phyloP scores from a whole-genome alignment of 164 flowering plant species.

The Vitis amurensis region DNA sequence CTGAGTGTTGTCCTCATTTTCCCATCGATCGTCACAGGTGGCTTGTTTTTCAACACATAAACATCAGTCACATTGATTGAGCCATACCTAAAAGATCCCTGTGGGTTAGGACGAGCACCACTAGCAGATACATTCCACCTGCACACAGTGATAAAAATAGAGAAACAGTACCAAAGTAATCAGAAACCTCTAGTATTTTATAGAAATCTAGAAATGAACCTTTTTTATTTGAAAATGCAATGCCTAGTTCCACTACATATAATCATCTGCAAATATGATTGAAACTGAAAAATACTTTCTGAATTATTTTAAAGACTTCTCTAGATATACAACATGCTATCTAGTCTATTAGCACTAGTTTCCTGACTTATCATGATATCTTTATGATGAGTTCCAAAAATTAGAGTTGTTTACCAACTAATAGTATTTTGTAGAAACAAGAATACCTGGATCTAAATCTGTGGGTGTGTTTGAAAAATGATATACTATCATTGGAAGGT shows the following conservation, averaged over 20 bases:
- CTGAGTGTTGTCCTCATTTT: constrained; percentile 63
- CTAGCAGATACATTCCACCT: constrained; percentile 93
- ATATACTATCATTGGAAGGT: no score
- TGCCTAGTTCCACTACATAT: neutral
- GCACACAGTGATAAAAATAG: constrained; percentile 11
- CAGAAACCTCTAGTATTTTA: neutral
- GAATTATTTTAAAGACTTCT: no score
- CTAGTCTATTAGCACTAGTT: neutral
- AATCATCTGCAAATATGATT: no score
- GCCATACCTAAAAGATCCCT: constrained; percentile 93
- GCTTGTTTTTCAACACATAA: constrained; percentile 67
- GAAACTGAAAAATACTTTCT: no score
- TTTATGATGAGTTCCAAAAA: neutral
- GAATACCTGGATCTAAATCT: no score
- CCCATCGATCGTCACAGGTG: constrained; percentile 67
- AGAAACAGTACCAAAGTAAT: neutral
- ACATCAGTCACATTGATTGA: constrained; percentile 89
- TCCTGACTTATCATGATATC: neutral
- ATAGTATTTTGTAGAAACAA: neutral
- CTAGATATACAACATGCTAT: no score
- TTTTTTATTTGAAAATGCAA: no score
- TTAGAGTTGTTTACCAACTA: neutral
- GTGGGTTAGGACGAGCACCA: constrained; percentile 99
- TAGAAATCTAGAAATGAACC: neutral
- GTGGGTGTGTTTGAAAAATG: no score